Base-by-base conservation (phyloP, 1,139 yeast species). In the Pichia norvegensis region DNA sequence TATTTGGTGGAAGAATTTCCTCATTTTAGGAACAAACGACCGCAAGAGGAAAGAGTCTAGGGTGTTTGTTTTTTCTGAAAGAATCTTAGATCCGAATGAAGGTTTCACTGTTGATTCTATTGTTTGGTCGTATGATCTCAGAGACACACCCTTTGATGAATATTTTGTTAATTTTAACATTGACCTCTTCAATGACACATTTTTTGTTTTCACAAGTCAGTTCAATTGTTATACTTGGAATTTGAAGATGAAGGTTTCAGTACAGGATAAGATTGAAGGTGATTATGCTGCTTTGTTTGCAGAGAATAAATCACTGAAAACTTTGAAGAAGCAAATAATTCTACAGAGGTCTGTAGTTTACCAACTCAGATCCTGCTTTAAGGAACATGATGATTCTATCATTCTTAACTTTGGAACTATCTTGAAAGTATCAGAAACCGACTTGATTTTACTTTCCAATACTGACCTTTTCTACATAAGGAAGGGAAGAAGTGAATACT, bases 211-310 rank as follows among this genome's bases (percentile, higher is more conserved):
- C n/a, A 60, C 65, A 4, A 59, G 60, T 44, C 47, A 48, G 17
- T 43, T 63, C 19, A 63, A 62, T 44, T 56, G 61, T 41, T 64
- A 63, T 46, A 57, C 64, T 4, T 62, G 65, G 65, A 59, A 58
- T 33, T 19, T 62, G 16, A 50, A 19, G n/a, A 20, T 41, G 40
- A 47, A 41, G 21, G 36, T 36, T 2, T 39, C 17, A 6, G 41
- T 27, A 14, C 33, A 19, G 2, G 31, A 44, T 11, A 47, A 36
- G 29, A 20, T 36, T 19, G 29, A 27, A 14, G 49, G 44, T 13
- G 46, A 48, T 29, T 35, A 44, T 19, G 19, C 36, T n/a, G 20
- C 13, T 17, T 23, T 29, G 8, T n/a, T 40, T n/a, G 25, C 44
- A 6, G 6, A 38, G 14, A 51, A 49, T 19, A n/a, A 19, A 10